A percentile compares a stretch with the other conserved stretches of the same genome.
Conservation (phyloP, 768 basidiomycete genomes). For the Termitomyces sp. region DNA sequence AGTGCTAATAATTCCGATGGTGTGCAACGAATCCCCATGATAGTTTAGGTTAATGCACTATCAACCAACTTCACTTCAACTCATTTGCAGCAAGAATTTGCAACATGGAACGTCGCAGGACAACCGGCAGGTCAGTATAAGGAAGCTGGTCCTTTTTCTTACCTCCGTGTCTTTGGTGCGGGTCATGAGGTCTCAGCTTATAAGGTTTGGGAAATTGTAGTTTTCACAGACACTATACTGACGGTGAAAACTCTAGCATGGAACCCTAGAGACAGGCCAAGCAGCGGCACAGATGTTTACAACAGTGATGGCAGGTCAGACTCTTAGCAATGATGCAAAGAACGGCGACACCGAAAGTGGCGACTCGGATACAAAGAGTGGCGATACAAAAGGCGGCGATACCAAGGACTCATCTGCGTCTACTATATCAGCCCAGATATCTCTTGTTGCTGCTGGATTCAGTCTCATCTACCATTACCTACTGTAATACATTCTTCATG, state of each 20-base stretch:
- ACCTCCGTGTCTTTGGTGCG: conserved; percentile 45
- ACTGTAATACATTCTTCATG: neutral
- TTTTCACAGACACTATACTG: neutral
- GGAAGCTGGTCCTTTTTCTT: conserved; percentile 54
- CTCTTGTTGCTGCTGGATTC: neutral
- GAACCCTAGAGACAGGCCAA: conserved; percentile 32
- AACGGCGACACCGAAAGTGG: neutral
- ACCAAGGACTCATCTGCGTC: neutral
- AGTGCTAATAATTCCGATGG: neutral
- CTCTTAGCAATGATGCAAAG: neutral
- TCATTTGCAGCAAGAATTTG: conserved; percentile 39
- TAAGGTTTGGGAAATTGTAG: conserved; percentile 20
- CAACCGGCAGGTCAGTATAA: conserved; percentile 49
- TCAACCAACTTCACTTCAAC: conserved; percentile 38
- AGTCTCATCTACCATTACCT: neutral
- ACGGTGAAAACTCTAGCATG: conserved; percentile 21
- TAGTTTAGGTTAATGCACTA: conserved; percentile 37
- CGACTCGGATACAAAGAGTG: too few relatives aligned
- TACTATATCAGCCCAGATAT: too few relatives aligned
- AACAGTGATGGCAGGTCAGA: conserved; percentile 31
- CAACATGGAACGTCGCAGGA: conserved; percentile 47
- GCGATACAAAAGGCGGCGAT: neutral
- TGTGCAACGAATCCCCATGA: neutral
- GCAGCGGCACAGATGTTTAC: conserved; percentile 40
- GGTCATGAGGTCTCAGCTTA: conserved; percentile 47